Percentiles rank a stretch among this genome's conserved stretches.
Conservation (phyloP, 2,329 filamentous ascomycete species). For the Apiospora aurea region DNA sequence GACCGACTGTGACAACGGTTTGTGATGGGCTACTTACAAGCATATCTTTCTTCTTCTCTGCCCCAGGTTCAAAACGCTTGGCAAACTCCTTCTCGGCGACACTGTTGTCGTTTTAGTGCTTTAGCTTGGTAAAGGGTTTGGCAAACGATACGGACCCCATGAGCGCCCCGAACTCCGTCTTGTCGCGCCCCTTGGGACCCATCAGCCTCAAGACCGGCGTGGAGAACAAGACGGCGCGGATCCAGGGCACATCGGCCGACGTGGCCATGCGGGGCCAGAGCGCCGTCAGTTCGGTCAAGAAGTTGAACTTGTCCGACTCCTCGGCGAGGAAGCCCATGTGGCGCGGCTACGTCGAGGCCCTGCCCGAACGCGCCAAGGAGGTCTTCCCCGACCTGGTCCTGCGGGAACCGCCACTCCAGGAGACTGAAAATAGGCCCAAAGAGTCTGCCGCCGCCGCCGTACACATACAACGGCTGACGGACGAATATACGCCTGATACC, state of each 20-base stretch:
- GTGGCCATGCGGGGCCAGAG: conserved; percentile 48
- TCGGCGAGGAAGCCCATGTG: conserved; percentile 47
- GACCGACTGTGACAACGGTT: background rate
- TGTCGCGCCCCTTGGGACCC: conserved; percentile 44
- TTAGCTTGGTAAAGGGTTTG: background rate
- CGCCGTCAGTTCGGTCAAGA: conserved; percentile 47
- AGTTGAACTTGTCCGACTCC: conserved; percentile 53
- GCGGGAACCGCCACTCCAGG: background rate
- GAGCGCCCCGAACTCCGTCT: conserved; percentile 39
- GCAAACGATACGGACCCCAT: conserved; percentile 35
- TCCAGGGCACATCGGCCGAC: conserved; percentile 49
- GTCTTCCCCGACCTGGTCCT: conserved; percentile 19
- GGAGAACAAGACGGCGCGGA: conserved; percentile 46
- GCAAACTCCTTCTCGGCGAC: conserved; percentile 52
- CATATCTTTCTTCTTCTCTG: conserved; percentile 56
- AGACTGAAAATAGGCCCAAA: background rate
- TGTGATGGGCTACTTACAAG: conserved; percentile 41
- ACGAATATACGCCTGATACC: background rate
- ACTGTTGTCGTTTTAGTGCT: conserved; percentile 36
- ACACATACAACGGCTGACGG: background rate
- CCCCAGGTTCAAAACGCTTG: conserved; percentile 51
- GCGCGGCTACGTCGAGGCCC: conserved; percentile 18
- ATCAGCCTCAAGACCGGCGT: conserved; percentile 43
- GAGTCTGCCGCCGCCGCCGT: no score
- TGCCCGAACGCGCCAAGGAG: conserved; percentile 18